phyloP scores from a whole-genome alignment of 495 filamentous ascomycete species.

The Aspergillus incahuasiensis region DNA sequence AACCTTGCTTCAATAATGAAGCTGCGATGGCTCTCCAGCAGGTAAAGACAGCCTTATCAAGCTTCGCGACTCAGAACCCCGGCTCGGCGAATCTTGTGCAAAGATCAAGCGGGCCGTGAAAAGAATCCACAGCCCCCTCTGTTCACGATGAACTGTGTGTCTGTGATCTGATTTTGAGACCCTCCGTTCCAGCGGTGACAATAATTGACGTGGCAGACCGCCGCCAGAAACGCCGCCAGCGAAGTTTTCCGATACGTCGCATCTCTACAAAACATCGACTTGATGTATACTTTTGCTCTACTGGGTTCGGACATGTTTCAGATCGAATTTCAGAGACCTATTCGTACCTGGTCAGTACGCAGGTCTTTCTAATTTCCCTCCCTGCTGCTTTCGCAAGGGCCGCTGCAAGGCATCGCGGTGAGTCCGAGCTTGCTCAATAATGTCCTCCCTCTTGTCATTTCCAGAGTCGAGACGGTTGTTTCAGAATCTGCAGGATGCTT shows the following conservation, averaged over 20 bases:
- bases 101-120: not conserved
- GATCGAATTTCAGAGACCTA: too few relatives aligned
- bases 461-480: constrained; percentile 3
- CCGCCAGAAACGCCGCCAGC: not conserved
- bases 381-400: not conserved
- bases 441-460: not conserved
- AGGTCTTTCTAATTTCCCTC: too few relatives aligned
- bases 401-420: not conserved
- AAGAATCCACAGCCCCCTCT: not conserved
- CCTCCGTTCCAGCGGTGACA: not conserved
- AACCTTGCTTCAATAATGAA: not conserved
- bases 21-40: not conserved
- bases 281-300: not conserved
- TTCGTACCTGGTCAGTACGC: not conserved
- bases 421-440: not conserved
- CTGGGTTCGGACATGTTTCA: too few relatives aligned
- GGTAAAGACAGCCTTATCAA: not conserved
- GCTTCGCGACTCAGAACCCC: not conserved
- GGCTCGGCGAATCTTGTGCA: not conserved
- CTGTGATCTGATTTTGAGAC: constrained; percentile 1
- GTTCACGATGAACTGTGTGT: not conserved
- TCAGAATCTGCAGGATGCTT: constrained; percentile 5
- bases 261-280: not conserved
- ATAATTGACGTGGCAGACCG: constrained; percentile 2
- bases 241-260: not conserved